These are phyloP conservation scores for Calonectria pseudoturangicola DNA, from an alignment of 2,329 filamentous ascomycete species.

Conservation along the genomic window DNA sequence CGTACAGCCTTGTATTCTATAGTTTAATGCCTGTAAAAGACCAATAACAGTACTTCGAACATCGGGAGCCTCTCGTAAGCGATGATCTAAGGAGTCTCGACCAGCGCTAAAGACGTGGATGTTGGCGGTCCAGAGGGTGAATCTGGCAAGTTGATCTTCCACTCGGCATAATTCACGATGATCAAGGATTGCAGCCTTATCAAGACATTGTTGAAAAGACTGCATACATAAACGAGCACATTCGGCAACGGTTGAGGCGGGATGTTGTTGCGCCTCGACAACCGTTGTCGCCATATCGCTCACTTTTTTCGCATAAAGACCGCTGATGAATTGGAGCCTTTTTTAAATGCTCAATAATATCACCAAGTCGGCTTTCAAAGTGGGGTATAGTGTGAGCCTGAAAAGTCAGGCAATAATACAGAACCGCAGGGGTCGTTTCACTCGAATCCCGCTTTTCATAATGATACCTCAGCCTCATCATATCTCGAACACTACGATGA, in stretches of 20 bases:
- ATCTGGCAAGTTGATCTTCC: constrained; percentile 47
- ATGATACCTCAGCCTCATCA: background rate
- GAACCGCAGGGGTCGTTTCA: too few species aligned
- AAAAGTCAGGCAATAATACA: constrained; percentile 1
- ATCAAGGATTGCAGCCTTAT: background rate
- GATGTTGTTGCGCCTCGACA: background rate
- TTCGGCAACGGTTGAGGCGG: background rate
- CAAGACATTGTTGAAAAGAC: constrained; percentile 26
- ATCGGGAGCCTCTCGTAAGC: constrained; percentile 39
- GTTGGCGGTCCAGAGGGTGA: constrained; percentile 42
- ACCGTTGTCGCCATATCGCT: background rate
- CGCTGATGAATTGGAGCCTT: too few species aligned
- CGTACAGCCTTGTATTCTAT: constrained; percentile 29
- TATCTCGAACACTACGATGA: background rate
- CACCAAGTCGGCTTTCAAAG: background rate
- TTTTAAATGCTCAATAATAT: too few species aligned
- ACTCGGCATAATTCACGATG: constrained; percentile 17
- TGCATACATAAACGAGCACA: constrained; percentile 19
- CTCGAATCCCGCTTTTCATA: too few species aligned
- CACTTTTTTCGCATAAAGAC: too few species aligned
- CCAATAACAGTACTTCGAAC: constrained; percentile 37
- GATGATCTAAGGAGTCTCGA: constrained; percentile 44
- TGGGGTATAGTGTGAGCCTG: constrained; percentile 2
- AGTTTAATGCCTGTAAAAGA: constrained; percentile 41
- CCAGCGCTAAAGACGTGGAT: constrained; percentile 40